A percentile compares a stretch with the other conserved stretches of the same genome.
Evolutionary conservation across 192 early-diverging fungal genomes (phyloP).

Genomic region (Cetraspora pellucida): DNA sequence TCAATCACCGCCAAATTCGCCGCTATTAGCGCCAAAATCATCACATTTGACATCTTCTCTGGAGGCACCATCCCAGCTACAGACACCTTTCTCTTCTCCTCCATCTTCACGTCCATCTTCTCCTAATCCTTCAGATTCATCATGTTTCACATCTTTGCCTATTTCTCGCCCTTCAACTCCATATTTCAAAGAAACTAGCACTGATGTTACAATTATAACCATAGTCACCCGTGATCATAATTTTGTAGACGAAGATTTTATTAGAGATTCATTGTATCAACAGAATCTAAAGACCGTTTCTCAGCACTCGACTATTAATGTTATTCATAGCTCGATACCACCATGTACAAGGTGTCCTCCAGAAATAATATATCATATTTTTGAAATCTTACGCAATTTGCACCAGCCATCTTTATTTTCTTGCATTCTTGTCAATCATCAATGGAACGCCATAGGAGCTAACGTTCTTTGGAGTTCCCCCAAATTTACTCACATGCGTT

Average conservation of each 20-base stretch:
- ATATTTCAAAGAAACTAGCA: background rate
- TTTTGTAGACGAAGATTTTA: background rate
- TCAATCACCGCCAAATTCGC: conserved; percentile 33
- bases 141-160: conserved; percentile 18
- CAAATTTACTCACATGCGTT: conserved; percentile 33
- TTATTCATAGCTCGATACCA: conserved; percentile 23
- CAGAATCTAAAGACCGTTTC: background rate
- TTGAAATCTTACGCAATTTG: conserved; percentile 22
- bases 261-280: conserved; percentile 3
- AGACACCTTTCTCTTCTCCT: conserved; percentile 29
- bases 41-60: conserved; percentile 24
- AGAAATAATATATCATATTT: conserved; percentile 24
- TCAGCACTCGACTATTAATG: background rate
- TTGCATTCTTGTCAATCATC: conserved; percentile 27
- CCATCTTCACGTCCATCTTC: conserved; percentile 28
- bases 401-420: conserved; percentile 31
- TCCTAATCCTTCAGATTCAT: conserved; percentile 1
- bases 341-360: conserved; percentile 30
- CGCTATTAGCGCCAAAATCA: conserved; percentile 20
- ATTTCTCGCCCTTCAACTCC: conserved; percentile 21
- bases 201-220: conserved; percentile 5
- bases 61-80: conserved; percentile 32
- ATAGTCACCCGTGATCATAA: conserved; percentile 4
- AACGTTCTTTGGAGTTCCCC: conserved; percentile 31
- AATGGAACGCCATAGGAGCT: conserved; percentile 31